Evolutionary conservation across 2,329 filamentous ascomycete genomes (phyloP).

Genomic region (Ambrosiella cleistominuta): DNA sequence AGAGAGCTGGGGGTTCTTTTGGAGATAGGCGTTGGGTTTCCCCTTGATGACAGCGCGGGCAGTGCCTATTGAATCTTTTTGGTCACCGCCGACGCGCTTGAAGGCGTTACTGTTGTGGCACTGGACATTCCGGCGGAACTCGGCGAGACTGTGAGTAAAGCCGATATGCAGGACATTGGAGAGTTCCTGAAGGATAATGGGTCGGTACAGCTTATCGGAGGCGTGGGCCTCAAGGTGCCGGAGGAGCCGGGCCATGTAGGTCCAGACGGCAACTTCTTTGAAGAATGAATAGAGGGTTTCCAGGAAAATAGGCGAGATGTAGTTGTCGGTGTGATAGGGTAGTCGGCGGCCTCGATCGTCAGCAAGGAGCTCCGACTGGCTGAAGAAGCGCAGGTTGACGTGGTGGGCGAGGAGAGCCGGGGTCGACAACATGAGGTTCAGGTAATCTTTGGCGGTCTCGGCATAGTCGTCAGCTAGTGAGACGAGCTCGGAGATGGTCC

Average conservation of each 20-base stretch:
- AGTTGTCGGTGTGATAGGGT: slow-evolving; percentile 23
- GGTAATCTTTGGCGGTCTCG: slow-evolving; percentile 19
- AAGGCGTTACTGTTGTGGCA: slow-evolving; percentile 25
- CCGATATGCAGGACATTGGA: slow-evolving; percentile 28
- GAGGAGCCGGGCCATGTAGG: slow-evolving; percentile 23
- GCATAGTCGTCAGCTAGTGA: slow-evolving; percentile 21
- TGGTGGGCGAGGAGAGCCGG: slow-evolving; percentile 19
- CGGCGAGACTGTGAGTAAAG: slow-evolving; percentile 22
- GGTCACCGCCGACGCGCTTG: slow-evolving; percentile 21
- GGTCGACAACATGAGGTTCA: slow-evolving; percentile 20
- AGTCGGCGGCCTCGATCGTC: slow-evolving; percentile 28
- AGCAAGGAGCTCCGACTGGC: slow-evolving; percentile 24
- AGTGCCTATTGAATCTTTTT: slow-evolving; percentile 20
- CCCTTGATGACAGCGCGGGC: slow-evolving; percentile 24
- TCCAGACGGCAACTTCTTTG: slow-evolving; percentile 23
- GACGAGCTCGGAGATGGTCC: slow-evolving; percentile 19
- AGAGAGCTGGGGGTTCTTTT: slow-evolving; percentile 24
- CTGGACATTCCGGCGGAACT: slow-evolving; percentile 26
- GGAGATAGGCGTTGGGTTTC: slow-evolving; percentile 23
- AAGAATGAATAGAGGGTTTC: slow-evolving; percentile 24
- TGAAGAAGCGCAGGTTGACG: slow-evolving; percentile 24
- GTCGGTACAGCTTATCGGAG: slow-evolving; percentile 19
- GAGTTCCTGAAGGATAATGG: slow-evolving; percentile 27
- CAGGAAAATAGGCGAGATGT: slow-evolving; percentile 26
- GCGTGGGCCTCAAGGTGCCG: slow-evolving; percentile 17